A percentile compares a stretch with the other conserved stretches of the same genome.
Conservation (phyloP, 2,329 filamentous ascomycete genomes). For the Penicillium sp. region DNA sequence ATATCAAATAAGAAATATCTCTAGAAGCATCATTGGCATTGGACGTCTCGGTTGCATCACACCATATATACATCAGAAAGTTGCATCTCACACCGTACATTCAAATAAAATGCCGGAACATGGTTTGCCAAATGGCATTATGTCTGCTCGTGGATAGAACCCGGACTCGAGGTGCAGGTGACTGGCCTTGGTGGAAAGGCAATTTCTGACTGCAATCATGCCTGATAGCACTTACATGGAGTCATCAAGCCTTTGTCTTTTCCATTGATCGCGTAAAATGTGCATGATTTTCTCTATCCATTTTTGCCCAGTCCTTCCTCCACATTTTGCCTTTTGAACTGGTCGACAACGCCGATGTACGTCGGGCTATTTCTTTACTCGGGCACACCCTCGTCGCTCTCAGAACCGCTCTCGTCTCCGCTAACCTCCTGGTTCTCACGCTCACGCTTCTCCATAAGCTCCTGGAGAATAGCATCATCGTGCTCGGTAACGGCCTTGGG, state of each 20-base stretch:
- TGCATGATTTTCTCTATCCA: constrained; percentile 26
- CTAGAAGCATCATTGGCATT: constrained; percentile 19
- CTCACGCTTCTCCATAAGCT: constrained; percentile 98
- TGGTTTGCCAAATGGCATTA: constrained; percentile 17
- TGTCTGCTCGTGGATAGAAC: constrained; percentile 16
- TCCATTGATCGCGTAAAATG: constrained; percentile 24
- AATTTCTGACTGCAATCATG: constrained; percentile 23
- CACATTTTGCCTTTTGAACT: constrained; percentile 11
- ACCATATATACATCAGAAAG: constrained; percentile 38
- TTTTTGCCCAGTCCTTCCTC: constrained; percentile 18
- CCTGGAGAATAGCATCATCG: constrained; percentile 94
- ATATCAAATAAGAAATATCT: not conserved
- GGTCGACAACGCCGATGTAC: constrained; percentile 18
- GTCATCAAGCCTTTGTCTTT: constrained; percentile 20
- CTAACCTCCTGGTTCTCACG: constrained; percentile 97
- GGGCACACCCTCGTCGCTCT: constrained; percentile 85
- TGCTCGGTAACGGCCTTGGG: constrained; percentile 99
- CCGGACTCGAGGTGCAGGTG: constrained; percentile 19
- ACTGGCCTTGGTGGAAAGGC: constrained; percentile 20
- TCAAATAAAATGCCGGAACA: constrained; percentile 1
- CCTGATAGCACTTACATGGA: constrained; percentile 16
- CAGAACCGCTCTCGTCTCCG: constrained; percentile 93
- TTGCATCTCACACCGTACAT: constrained; percentile 19
- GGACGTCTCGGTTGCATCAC: constrained; percentile 24
- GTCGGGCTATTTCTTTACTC: constrained; percentile 35